Evolutionary conservation across 768 basidiomycete genomes (phyloP).

Genomic region (Daedaleopsis nitida): DNA sequence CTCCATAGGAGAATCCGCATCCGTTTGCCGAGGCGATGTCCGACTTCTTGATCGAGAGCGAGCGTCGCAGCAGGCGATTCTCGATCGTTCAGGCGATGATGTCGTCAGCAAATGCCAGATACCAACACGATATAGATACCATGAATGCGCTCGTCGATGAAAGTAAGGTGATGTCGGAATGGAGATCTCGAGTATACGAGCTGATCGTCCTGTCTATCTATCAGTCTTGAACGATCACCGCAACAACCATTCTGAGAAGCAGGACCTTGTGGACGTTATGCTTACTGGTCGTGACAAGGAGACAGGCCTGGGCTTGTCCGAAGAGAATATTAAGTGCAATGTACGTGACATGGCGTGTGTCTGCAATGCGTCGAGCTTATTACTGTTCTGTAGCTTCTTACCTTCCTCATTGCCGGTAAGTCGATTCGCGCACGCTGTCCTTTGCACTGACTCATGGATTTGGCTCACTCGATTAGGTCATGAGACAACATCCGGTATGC

Average conservation of each 20-base stretch:
- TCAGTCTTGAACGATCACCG: constrained; percentile 42
- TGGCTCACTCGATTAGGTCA: constrained; percentile 27
- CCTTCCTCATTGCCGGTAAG: constrained; percentile 51
- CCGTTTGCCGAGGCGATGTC: constrained; percentile 43
- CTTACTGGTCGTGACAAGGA: constrained; percentile 44
- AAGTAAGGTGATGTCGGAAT: constrained; percentile 30
- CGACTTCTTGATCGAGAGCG: constrained; percentile 44
- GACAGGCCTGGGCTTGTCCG: constrained; percentile 43
- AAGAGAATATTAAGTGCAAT: constrained; percentile 45
- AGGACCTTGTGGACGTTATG: constrained; percentile 49
- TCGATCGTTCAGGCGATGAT: constrained; percentile 38
- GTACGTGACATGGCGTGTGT: constrained; percentile 22
- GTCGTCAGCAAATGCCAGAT: constrained; percentile 38
- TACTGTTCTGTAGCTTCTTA: constrained; percentile 38
- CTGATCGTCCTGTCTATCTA: background rate
- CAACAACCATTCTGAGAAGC: constrained; percentile 38
- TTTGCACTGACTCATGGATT: no score
- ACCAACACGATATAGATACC: constrained; percentile 40
- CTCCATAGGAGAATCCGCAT: constrained; percentile 34
- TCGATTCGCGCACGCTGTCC: no score
- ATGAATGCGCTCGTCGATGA: constrained; percentile 42
- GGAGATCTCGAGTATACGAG: no score
- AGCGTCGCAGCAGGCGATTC: constrained; percentile 37
- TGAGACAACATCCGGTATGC: constrained; percentile 42
- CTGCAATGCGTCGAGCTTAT: no score